phyloP scores from a whole-genome alignment of 371 early-diverging fungal genomes.

The Rhizopus arrhizus region DNA sequence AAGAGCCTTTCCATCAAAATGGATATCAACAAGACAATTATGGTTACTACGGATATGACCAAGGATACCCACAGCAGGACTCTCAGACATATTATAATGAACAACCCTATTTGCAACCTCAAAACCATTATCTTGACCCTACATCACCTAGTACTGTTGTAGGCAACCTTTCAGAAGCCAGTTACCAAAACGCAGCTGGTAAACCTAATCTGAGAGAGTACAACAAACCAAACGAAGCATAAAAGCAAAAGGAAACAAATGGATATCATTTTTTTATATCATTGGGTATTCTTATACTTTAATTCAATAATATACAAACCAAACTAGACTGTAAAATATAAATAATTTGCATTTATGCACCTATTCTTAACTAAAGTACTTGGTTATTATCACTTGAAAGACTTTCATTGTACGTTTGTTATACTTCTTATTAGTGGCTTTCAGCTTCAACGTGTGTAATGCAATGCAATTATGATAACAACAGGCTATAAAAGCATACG shows the following conservation, averaged over 20 bases:
- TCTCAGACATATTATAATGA: constrained; percentile 2
- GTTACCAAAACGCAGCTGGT: neutral
- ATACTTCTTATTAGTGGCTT: too few species aligned
- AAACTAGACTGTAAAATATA: too few species aligned
- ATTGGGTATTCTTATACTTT: too few species aligned
- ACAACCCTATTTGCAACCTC: constrained; percentile 13
- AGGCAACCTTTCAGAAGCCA: neutral
- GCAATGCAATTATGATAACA: too few species aligned
- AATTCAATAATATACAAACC: neutral
- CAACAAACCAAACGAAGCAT: neutral
- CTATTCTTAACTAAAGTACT: too few species aligned
- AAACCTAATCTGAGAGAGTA: neutral
- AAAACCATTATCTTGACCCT: constrained; percentile 3
- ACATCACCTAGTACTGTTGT: neutral
- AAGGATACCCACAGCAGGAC: neutral
- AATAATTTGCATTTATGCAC: too few species aligned
- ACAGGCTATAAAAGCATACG: too few species aligned
- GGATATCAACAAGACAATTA: constrained; percentile 16
- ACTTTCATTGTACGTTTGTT: too few species aligned
- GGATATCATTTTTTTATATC: neutral
- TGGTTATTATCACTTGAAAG: too few species aligned
- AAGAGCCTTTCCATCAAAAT: constrained; percentile 8
- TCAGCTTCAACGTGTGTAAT: too few species aligned
- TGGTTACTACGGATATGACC: constrained; percentile 17
- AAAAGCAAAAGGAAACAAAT: neutral